Evolutionary conservation across 257 asterid species (phyloP).

Genomic region (Penstemon newberryi): DNA sequence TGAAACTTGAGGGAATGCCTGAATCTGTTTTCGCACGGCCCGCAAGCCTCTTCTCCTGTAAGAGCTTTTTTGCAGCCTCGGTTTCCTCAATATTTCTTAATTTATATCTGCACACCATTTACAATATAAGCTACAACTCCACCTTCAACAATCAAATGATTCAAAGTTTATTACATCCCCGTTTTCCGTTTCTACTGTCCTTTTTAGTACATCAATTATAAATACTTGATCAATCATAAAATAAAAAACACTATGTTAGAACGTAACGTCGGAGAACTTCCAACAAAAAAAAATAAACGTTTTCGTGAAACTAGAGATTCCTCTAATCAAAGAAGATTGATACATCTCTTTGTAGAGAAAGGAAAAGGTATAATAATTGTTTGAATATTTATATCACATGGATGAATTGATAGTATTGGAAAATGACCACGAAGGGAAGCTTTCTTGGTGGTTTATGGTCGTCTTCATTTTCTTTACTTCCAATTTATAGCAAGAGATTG

Average conservation of each 20-base stretch:
- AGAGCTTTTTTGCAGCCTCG: conserved; percentile 93
- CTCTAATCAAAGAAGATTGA: neutral
- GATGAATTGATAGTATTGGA: neutral
- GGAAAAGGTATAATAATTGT: neutral
- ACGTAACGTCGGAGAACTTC: conserved; percentile 18
- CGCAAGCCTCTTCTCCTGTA: conserved; percentile 87
- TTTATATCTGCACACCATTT: conserved; percentile 61
- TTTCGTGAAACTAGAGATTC: neutral
- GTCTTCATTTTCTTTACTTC: neutral
- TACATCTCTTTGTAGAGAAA: neutral
- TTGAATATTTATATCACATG: neutral
- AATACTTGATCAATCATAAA: neutral
- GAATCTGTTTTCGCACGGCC: conserved; percentile 71
- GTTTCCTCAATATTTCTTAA: conserved; percentile 93
- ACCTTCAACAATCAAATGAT: conserved; percentile 25
- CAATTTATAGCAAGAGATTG: neutral
- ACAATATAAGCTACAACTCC: conserved; percentile 24
- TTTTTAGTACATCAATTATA: neutral
- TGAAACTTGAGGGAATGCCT: conserved; percentile 79
- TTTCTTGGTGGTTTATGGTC: neutral
- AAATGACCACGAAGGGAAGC: conserved; percentile 17
- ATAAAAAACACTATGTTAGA: neutral
- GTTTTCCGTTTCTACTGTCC: neutral
- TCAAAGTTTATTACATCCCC: neutral
- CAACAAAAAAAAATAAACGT: neutral